These are phyloP conservation scores for Ampelocalamus luodianensis DNA, from an alignment of 176 grass and related monocot genomes.

Conservation along the genomic window DNA sequence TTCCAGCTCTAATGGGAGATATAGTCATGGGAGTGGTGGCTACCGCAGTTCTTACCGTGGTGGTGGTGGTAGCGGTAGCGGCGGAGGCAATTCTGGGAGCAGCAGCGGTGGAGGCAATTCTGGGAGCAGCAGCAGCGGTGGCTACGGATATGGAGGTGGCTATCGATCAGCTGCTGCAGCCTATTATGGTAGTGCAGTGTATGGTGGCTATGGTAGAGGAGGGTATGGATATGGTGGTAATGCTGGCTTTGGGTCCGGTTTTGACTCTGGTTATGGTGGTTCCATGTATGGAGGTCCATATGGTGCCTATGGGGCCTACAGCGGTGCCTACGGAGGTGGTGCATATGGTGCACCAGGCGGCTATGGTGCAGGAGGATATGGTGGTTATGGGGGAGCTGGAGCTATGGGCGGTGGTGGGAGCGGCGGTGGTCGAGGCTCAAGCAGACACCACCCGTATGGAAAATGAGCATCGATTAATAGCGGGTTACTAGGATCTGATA, in stretches of 20 bases:
- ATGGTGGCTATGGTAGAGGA: conserved; percentile 71
- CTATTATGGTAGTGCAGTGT: conserved; percentile 67
- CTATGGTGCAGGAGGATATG: conserved; percentile 66
- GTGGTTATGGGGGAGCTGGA: conserved; percentile 55
- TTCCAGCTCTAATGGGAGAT: conserved; percentile 58
- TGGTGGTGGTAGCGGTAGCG: conserved; percentile 30
- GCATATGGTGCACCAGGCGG: conserved; percentile 53
- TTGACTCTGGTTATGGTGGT: conserved; percentile 66
- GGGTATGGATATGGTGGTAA: conserved; percentile 59
- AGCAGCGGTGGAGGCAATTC: conserved; percentile 26
- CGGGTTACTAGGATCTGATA: conserved; percentile 36
- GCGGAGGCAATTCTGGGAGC: conserved; percentile 28
- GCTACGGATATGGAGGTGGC: conserved; percentile 60
- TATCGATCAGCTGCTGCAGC: conserved; percentile 46
- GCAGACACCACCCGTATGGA: conserved; percentile 82
- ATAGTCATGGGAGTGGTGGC: conserved; percentile 48
- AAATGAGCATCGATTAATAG: conserved; percentile 44
- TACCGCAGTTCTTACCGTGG: conserved; percentile 56
- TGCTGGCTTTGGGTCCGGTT: conserved; percentile 63
- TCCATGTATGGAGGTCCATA: conserved; percentile 73
- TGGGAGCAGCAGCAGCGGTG: conserved; percentile 41
- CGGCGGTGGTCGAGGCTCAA: conserved; percentile 53
- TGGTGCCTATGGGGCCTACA: conserved; percentile 58
- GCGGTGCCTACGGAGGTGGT: conserved; percentile 53
- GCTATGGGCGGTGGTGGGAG: conserved; percentile 51